These are phyloP conservation scores for Hygrocybe punicea DNA, from an alignment of 768 basidiomycete genomes.

Conservation along the genomic window DNA sequence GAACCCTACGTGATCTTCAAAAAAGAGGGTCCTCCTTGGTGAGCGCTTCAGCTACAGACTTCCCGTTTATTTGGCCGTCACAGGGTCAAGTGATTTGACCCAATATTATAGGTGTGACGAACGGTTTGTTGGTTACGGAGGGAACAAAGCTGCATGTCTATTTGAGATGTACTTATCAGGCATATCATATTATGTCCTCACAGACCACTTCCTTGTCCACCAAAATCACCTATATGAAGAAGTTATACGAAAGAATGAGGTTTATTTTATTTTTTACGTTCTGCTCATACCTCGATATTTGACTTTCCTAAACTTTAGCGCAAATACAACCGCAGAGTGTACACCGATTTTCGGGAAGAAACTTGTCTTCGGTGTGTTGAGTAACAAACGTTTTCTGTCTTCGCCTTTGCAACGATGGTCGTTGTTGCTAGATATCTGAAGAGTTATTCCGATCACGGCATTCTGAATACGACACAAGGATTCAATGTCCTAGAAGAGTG, in stretches of 20 bases:
- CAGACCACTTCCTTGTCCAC: slow-evolving; percentile 86
- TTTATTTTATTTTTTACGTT: slow-evolving; percentile 21
- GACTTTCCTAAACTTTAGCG: slow-evolving; percentile 42
- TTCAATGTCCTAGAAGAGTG: slow-evolving; percentile 60
- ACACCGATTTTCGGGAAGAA: slow-evolving; percentile 77
- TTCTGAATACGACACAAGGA: slow-evolving; percentile 49
- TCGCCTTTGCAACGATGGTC: not conserved
- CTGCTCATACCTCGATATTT: too few relatives aligned
- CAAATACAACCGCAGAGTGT: slow-evolving; percentile 71
- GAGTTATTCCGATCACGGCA: slow-evolving; percentile 49
- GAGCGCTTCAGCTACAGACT: slow-evolving; percentile 4
- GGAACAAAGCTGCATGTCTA: slow-evolving; percentile 89
- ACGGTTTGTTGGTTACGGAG: slow-evolving; percentile 86
- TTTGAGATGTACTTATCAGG: slow-evolving; percentile 90
- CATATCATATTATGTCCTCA: slow-evolving; percentile 75
- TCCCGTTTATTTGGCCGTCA: not conserved
- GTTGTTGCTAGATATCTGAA: slow-evolving; percentile 54
- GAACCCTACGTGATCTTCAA: slow-evolving; percentile 86
- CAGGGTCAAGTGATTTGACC: too few relatives aligned
- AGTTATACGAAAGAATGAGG: slow-evolving; percentile 66
- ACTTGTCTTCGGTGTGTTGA: slow-evolving; percentile 54
- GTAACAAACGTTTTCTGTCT: slow-evolving; percentile 1
- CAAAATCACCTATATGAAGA: slow-evolving; percentile 85
- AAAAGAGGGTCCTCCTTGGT: slow-evolving; percentile 76
- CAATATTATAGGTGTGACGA: slow-evolving; percentile 76